Evolutionary conservation across 805 yeast species (phyloP), one percentile per base, ranked within the genome.

Genomic region (Ogataea neopini): DNA sequence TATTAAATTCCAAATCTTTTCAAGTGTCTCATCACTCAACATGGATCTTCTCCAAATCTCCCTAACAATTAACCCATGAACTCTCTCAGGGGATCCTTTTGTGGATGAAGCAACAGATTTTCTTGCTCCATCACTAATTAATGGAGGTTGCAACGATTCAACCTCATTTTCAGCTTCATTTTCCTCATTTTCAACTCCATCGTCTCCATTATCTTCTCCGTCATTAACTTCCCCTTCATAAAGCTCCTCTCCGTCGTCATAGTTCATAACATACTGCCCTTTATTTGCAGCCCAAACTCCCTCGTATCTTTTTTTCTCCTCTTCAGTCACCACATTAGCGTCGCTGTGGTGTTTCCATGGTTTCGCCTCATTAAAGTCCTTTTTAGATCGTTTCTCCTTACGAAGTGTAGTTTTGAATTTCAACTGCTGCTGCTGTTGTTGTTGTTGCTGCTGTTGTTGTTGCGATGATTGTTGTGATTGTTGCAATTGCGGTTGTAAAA

Each of bases 251-350:
- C 43, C 50, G 20, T 53, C 51, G 9, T 43, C 48, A 15, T 40
- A 51, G 2, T 8, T 13, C 2, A 37, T 33, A 54, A 84, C 63
- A 57, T 84, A 84, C 3, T 70, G 60, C 2, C 94, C 96, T 52
- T 80, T 81, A 62, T 94, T 94, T 28, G 96, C 82, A 0, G 86
- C 96, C 96, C 96, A 94, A 13, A 94, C 78, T 20, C 96, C 95
- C 65, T 91, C 97, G 65, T 92, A 94, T 32, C 98, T 69, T 62
- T 90, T 90, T 49, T 88, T 75, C 63, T 94, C 98, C 37, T 72
- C 76, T 38, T 79, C 82, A 2, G 71, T 64, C 29, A 76, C 70
- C 63, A 53, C 72, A 62, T 52, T 59, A 5, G 82, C 72, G 50
- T 81, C 86, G 25, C 72, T 72, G 66, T 89, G 97, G 58, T 84